Evolutionary conservation across 495 filamentous ascomycete genomes (phyloP).

Genomic region (Aspergillus sclerotiicarbonarius): DNA sequence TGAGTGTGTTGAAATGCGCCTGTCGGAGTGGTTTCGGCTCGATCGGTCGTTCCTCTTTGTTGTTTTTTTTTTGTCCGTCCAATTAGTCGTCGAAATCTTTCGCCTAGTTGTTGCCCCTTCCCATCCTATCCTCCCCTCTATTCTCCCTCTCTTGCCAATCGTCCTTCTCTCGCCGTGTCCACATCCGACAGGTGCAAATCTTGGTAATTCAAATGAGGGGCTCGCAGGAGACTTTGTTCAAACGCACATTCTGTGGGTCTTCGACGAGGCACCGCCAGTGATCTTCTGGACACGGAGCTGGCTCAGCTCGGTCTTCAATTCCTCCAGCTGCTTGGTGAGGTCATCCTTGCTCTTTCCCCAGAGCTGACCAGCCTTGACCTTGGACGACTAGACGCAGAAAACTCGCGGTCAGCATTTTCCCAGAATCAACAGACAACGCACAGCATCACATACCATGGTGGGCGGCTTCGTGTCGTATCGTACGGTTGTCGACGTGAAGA

Average conservation of each 20-base stretch:
- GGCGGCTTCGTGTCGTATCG: constrained; percentile 45
- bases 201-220: constrained; percentile 12
- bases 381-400: constrained; percentile 64
- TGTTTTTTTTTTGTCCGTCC: neutral
- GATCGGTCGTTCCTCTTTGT: neutral
- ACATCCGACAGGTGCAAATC: neutral
- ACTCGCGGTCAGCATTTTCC: constrained; percentile 13
- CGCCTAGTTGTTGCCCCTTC: constrained; percentile 3
- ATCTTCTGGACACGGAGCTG: constrained; percentile 97
- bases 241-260: constrained; percentile 96
- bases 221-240: constrained; percentile 16
- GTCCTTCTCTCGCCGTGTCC: neutral
- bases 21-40: too few relatives aligned
- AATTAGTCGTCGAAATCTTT: neutral
- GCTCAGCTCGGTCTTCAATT: constrained; percentile 91
- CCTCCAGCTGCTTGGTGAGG: constrained; percentile 85
- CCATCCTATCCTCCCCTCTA: too few relatives aligned
- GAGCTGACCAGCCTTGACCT: constrained; percentile 92
- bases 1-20: neutral
- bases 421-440: neutral
- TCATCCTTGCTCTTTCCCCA: constrained; percentile 99
- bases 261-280: constrained; percentile 81
- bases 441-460: constrained; percentile 46
- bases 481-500: constrained; percentile 49
- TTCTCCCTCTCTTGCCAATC: neutral